Percentiles rank a stretch among this genome's conserved stretches.
These are phyloP conservation scores for Epithemia pelagica DNA, from an alignment of 108 stramenopile species.

Conservation along the genomic window DNA sequence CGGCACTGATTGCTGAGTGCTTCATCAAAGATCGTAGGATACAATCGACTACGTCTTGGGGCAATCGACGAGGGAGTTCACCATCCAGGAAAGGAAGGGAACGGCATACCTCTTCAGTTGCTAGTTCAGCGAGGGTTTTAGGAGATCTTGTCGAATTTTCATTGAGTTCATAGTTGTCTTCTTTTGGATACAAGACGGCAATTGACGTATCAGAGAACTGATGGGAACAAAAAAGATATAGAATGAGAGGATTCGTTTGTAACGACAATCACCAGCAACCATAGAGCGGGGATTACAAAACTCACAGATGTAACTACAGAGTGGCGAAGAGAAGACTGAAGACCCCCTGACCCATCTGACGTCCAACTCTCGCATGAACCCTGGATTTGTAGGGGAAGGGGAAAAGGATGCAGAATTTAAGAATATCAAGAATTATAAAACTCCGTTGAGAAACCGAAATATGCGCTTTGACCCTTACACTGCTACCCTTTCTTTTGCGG, in stretches of 20 bases:
- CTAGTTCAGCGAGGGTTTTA: constrained; percentile 62
- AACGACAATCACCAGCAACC: too few species aligned
- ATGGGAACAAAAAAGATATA: too few species aligned
- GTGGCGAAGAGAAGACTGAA: neutral
- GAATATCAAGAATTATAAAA: too few species aligned
- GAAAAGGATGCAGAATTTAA: too few species aligned
- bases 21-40: constrained; percentile 49
- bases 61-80: constrained; percentile 65
- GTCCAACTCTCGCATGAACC: neutral
- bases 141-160: constrained; percentile 46
- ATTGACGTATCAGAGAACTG: constrained; percentile 61
- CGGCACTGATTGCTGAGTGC: constrained; percentile 67
- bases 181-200: constrained; percentile 45
- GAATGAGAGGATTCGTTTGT: too few species aligned
- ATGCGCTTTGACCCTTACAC: neutral
- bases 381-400: neutral
- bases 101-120: constrained; percentile 62
- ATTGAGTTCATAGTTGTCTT: constrained; percentile 53
- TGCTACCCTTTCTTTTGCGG: neutral
- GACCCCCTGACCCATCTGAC: neutral
- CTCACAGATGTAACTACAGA: neutral
- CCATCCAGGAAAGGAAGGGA: constrained; percentile 52
- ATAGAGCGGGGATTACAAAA: too few species aligned
- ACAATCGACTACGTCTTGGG: constrained; percentile 72
- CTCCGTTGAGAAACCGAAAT: too few species aligned